Conservation (phyloP, 768 basidiomycete species). For the Russula sp. region DNA sequence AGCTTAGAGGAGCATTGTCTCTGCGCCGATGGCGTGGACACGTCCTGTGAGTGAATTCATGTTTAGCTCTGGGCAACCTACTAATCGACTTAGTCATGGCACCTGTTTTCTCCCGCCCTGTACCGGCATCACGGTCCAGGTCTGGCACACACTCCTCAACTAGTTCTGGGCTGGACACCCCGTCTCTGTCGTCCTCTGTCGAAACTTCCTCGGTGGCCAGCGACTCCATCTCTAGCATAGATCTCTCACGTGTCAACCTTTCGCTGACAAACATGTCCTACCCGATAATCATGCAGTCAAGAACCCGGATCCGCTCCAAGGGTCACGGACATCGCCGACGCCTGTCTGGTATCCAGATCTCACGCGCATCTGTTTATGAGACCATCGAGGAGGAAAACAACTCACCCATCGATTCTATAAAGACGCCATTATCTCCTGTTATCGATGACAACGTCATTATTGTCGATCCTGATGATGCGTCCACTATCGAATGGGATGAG, state of each 20-base stretch:
- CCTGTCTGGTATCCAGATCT: conserved; percentile 54
- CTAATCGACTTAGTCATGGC: conserved; percentile 29
- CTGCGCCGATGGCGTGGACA: conserved; percentile 59
- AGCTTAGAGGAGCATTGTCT: conserved; percentile 62
- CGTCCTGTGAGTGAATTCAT: conserved; percentile 39
- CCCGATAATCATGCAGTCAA: conserved; percentile 36
- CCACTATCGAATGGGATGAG: conserved; percentile 57
- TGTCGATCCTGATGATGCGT: conserved; percentile 45
- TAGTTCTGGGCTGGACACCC: conserved; percentile 62
- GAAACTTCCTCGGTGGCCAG: conserved; percentile 63
- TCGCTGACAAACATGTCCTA: conserved; percentile 50
- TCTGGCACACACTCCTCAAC: conserved; percentile 59
- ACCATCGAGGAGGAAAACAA: conserved; percentile 65
- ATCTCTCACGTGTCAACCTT: conserved; percentile 52
- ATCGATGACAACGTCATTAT: conserved; percentile 34
- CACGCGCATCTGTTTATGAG: conserved; percentile 66
- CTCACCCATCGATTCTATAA: conserved; percentile 22
- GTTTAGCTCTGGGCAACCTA: neutral
- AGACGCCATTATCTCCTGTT: conserved; percentile 5
- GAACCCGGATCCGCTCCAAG: conserved; percentile 45
- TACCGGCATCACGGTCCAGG: conserved; percentile 43
- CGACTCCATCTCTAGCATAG: conserved; percentile 65
- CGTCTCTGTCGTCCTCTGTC: conserved; percentile 53
- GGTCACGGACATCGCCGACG: conserved; percentile 68
- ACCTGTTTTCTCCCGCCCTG: conserved; percentile 58